A percentile compares a stretch with the other conserved stretches of the same genome.
These are phyloP conservation scores for Candida rishiriensis DNA, from an alignment of 805 yeast species.

Conservation along the genomic window DNA sequence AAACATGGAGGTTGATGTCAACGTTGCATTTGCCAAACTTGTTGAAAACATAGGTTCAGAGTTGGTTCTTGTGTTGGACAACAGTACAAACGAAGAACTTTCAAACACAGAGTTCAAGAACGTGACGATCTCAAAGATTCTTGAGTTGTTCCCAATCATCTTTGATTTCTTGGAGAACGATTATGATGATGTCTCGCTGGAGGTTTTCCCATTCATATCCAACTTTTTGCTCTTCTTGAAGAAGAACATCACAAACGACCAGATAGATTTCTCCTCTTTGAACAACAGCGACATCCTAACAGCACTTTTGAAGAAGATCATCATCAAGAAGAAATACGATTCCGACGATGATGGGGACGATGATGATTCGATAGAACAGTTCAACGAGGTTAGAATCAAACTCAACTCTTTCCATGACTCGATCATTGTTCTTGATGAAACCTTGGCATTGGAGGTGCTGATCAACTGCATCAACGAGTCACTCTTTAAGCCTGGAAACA, in stretches of 20 bases:
- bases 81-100: conserved; percentile 32
- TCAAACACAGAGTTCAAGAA: conserved; percentile 35
- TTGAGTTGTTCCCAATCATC: conserved; percentile 66
- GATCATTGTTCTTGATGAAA: conserved; percentile 45
- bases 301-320: conserved; percentile 61
- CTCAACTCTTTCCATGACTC: conserved; percentile 82
- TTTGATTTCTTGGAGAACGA: conserved; percentile 72
- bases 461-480: conserved; percentile 46
- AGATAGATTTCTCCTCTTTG: conserved; percentile 26
- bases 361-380: conserved; percentile 72
- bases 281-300: conserved; percentile 48
- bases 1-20: conserved; percentile 57
- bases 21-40: conserved; percentile 69
- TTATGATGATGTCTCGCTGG: conserved; percentile 83
- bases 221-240: conserved; percentile 68
- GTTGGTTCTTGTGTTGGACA: conserved; percentile 62
- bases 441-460: conserved; percentile 32
- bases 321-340: conserved; percentile 77
- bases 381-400: conserved; percentile 70
- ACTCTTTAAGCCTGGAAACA: conserved; percentile 18
- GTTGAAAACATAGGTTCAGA: conserved; percentile 73
- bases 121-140: conserved; percentile 41
- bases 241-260: conserved; percentile 40
- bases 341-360: conserved; percentile 54
- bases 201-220: conserved; percentile 76